Conservation (phyloP, 2,329 filamentous ascomycete species). For the Didymella pinodella region DNA sequence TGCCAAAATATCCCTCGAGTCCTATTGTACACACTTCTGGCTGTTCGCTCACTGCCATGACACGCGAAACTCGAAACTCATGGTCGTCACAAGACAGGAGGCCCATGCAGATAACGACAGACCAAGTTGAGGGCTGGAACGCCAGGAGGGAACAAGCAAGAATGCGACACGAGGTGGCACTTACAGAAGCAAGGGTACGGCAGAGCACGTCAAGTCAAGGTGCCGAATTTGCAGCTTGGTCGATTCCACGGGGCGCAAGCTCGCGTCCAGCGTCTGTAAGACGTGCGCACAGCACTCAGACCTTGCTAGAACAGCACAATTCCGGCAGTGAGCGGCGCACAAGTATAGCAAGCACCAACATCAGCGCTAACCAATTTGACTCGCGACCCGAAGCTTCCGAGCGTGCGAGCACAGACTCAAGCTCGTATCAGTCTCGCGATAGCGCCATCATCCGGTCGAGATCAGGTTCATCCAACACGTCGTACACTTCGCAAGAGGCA, state of each 20-base stretch:
- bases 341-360: constrained; percentile 13
- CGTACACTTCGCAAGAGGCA: constrained; percentile 14
- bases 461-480: constrained; percentile 26
- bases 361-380: constrained; percentile 7
- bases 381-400: constrained; percentile 18
- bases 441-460: constrained; percentile 21
- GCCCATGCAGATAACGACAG: neutral
- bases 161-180: constrained; percentile 27
- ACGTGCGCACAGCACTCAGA: constrained; percentile 27
- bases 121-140: constrained; percentile 31
- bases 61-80: constrained; percentile 14
- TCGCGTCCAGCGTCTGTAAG: constrained; percentile 17
- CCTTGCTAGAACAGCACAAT: constrained; percentile 25
- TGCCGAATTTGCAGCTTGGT: constrained; percentile 18
- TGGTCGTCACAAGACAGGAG: constrained; percentile 1
- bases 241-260: constrained; percentile 11
- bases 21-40: constrained; percentile 4
- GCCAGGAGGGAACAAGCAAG: constrained; percentile 29
- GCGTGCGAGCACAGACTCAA: constrained; percentile 23
- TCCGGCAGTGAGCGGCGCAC: constrained; percentile 21
- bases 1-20: constrained; percentile 24
- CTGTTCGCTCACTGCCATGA: constrained; percentile 11
- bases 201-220: constrained; percentile 21
- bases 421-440: constrained; percentile 24
- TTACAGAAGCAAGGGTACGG: constrained; percentile 21